These are phyloP conservation scores for Durotheca rogersii DNA, from an alignment of 495 filamentous ascomycete genomes.

Conservation along the genomic window DNA sequence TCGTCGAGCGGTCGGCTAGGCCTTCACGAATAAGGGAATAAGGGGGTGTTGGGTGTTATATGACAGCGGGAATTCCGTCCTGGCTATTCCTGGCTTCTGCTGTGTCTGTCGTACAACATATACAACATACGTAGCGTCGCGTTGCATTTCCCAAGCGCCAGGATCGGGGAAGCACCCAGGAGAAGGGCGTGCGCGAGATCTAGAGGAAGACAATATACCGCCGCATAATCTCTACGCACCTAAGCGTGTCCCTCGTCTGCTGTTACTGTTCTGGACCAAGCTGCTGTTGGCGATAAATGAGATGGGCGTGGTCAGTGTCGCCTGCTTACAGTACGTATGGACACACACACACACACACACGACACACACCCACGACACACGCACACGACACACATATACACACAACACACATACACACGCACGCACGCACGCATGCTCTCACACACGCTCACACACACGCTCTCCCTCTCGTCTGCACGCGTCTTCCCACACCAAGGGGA, in stretches of 20 bases:
- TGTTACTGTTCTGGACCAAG: slow-evolving; percentile 37
- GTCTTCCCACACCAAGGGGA: slow-evolving; percentile 19
- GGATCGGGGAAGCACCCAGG: slow-evolving; percentile 31
- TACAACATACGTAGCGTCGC: slow-evolving; percentile 33
- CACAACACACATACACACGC: slow-evolving; percentile 2
- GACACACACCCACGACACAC: no score
- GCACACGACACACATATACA: slow-evolving; percentile 15
- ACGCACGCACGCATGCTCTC: slow-evolving; percentile 3
- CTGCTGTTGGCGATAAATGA: slow-evolving; percentile 30
- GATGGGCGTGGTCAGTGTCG: slow-evolving; percentile 23
- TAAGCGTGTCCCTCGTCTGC: slow-evolving; percentile 37
- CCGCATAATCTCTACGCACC: slow-evolving; percentile 40
- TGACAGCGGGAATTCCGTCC: slow-evolving; percentile 22
- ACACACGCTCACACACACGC: slow-evolving; percentile 4
- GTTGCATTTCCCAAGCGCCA: slow-evolving; percentile 35
- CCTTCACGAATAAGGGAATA: no score
- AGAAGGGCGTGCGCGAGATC: slow-evolving; percentile 36
- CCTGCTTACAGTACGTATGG: slow-evolving; percentile 25
- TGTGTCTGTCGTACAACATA: slow-evolving; percentile 33
- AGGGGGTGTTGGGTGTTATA: slow-evolving; percentile 8
- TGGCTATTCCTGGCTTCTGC: slow-evolving; percentile 29
- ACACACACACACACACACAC: slow-evolving; percentile 6
- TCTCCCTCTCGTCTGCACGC: no score
- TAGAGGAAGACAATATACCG: slow-evolving; percentile 33
- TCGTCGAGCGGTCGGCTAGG: slow-evolving; percentile 15